Evolutionary conservation across 2,329 filamentous ascomycete species (phyloP), one percentile per base, ranked within the genome.

Genomic region (Epichloe gansuensis): DNA sequence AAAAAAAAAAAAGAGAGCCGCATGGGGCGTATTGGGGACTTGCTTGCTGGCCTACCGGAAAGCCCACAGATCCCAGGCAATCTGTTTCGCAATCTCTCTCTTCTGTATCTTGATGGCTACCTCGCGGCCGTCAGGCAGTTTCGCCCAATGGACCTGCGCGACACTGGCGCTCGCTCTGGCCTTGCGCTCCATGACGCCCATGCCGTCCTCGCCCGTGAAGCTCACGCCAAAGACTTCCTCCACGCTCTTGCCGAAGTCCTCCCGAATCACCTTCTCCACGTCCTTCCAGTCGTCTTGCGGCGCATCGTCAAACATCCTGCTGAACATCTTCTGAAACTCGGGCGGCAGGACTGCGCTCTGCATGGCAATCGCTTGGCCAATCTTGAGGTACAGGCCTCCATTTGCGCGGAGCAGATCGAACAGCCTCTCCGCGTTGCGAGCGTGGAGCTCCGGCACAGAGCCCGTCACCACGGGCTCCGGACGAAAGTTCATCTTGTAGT

Each of bases 41-140:
- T 48, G 7, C 37, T 42, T 17, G 7, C 7, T 15, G 48, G 66
- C 78, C 70, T 68, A 86, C 78, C 90, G 90, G 75, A 96, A 96
- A 3, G 91, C 85, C 90, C 90, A 96, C 50, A 98, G 68, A 74
- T 98, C 93, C 90, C 90, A 95, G 4, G 83, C 82, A 39, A 96
- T 87, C 71, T 97, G 93, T 64, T 85, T 83, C 21, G 81, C 83
- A 65, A 98, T 97, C 74, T 96, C 91, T 49, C 85, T 80, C 73
- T 97, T 98, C 74, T 98, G 93, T 4, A 98, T 84, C 73, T 98
- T 98, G 65, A 98, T 80, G 2, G 93, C 93, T 23, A 97, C 87
- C 72, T 96, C 91, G 47, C 89, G 77, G 0, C 93, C 93, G 70
- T 97, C 91, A 3, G 81, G 71, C 53, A 97, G 68, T 55, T 85